Conservation (phyloP, 352 stramenopile species). For the Poterioochromonas sp. region DNA sequence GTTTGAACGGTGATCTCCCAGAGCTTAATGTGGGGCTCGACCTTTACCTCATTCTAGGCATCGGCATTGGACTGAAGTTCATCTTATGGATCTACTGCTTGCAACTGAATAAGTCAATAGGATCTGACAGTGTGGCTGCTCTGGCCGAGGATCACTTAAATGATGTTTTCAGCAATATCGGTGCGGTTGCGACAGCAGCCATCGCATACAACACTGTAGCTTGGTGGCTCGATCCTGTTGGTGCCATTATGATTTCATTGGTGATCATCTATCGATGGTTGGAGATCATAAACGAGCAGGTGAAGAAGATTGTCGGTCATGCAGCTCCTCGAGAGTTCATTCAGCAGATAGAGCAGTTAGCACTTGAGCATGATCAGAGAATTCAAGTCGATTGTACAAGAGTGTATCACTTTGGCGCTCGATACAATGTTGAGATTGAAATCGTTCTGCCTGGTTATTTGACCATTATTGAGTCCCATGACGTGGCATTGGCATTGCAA, state of each 20-base stretch:
- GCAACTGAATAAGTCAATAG: background rate
- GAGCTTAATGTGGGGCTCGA: no score
- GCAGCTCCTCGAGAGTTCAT: background rate
- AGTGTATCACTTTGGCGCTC: background rate
- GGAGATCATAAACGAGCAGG: background rate
- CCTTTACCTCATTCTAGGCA: background rate
- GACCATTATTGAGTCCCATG: background rate
- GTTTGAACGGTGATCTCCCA: no score
- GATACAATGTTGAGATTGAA: conserved; percentile 5
- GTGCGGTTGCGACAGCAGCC: background rate
- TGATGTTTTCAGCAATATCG: background rate
- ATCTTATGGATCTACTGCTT: background rate
- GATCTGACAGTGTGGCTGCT: background rate
- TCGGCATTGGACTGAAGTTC: background rate
- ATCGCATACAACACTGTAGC: background rate
- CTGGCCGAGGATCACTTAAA: background rate
- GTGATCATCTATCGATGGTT: background rate
- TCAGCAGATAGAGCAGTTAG: background rate
- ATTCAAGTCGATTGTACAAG: background rate
- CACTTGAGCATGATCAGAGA: background rate
- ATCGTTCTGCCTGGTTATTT: background rate
- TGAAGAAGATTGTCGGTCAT: background rate
- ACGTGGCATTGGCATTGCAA: background rate
- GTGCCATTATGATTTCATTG: background rate
- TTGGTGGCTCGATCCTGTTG: background rate